These are phyloP conservation scores for Fagopyrum tataricum DNA, from an alignment of 148 eudicot genomes.

Conservation along the genomic window DNA sequence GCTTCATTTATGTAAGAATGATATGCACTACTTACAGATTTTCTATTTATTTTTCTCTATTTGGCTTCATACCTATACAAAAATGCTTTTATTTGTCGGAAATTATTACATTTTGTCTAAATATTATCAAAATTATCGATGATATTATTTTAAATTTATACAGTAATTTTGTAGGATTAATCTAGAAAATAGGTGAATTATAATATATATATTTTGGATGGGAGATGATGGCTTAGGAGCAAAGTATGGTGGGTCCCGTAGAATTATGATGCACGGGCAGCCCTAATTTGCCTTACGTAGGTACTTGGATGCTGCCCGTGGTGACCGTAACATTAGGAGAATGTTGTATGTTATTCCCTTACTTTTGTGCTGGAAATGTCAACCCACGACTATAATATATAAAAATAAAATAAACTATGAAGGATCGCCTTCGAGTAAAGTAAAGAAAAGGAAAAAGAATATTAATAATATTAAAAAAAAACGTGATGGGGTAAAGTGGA, in stretches of 20 bases:
- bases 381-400: background rate
- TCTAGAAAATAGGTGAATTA: too few relatives aligned
- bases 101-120: too few relatives aligned
- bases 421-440: background rate
- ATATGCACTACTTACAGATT: background rate
- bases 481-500: background rate
- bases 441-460: background rate
- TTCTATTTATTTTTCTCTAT: too few relatives aligned
- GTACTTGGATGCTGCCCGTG: background rate
- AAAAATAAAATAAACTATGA: background rate
- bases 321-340: background rate
- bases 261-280: background rate
- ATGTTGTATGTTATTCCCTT: background rate
- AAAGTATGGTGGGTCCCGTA: background rate
- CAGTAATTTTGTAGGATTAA: too few relatives aligned
- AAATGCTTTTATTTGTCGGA: background rate
- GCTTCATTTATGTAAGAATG: background rate
- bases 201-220: background rate
- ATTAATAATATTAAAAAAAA: background rate
- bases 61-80: background rate
- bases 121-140: too few relatives aligned
- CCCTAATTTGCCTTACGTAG: background rate
- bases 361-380: background rate
- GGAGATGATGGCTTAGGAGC: constrained; percentile 6
- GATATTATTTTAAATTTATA: too few relatives aligned